Conservation (phyloP, 768 basidiomycete genomes). For the Rhodotorula graminis region DNA sequence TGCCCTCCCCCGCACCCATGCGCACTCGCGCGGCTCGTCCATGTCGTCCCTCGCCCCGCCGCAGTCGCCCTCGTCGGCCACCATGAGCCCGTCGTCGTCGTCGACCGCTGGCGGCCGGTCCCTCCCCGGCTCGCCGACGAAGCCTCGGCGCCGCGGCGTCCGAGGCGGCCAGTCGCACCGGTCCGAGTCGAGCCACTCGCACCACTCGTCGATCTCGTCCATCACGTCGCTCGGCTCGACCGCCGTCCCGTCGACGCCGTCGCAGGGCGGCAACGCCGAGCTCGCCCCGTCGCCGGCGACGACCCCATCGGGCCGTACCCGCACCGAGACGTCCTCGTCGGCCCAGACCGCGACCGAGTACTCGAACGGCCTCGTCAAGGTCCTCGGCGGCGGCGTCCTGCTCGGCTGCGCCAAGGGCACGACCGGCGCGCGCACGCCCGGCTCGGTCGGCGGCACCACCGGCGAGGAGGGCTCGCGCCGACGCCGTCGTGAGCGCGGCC, state of each 20-base stretch:
- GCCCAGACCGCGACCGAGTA: conserved; percentile 37
- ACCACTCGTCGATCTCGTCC: conserved; percentile 26
- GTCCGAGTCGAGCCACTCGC: conserved; percentile 11
- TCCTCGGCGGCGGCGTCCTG: conserved; percentile 43
- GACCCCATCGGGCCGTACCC: conserved; percentile 7
- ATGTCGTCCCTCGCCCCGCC: conserved; percentile 16
- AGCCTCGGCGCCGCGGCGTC: conserved; percentile 37
- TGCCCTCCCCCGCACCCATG: conserved; percentile 2
- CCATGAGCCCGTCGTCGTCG: not conserved
- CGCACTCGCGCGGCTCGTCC: conserved; percentile 27
- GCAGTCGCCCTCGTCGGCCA: conserved; percentile 9
- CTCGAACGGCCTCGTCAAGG: conserved; percentile 43
- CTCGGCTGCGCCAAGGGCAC: conserved; percentile 35
- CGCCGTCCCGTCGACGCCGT: conserved; percentile 24
- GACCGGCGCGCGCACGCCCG: not conserved
- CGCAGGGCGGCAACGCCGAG: not conserved
- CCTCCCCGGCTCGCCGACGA: conserved; percentile 32
- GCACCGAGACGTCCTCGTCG: conserved; percentile 24
- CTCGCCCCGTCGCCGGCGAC: conserved; percentile 8
- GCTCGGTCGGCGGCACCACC: not conserved
- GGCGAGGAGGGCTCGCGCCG: conserved; percentile 4
- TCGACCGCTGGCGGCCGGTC: conserved; percentile 18
- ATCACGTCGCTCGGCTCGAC: conserved; percentile 27
- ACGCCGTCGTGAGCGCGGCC: conserved; percentile 6
- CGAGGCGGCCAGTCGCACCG: conserved; percentile 36